Evolutionary conservation across 163 green algal genomes (phyloP).

Genomic region (Trebouxia gelatinosa): DNA sequence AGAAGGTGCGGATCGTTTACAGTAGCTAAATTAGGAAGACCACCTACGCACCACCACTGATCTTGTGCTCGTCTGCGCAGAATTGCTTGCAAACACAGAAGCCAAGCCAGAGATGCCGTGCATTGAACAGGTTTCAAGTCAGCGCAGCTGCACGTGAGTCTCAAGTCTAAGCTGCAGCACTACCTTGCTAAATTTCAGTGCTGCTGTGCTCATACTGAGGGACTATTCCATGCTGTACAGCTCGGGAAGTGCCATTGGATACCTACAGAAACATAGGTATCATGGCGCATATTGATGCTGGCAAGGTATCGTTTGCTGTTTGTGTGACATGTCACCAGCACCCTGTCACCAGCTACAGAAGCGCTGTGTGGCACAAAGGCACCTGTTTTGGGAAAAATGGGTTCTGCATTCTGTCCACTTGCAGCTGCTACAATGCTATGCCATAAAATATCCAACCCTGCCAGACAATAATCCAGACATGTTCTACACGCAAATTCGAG

Average conservation of each 20-base stretch:
- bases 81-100: too few species aligned
- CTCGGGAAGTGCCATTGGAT: slow-evolving; percentile 34
- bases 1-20: neutral
- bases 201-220: neutral
- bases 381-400: too few species aligned
- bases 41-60: too few species aligned
- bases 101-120: neutral
- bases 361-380: neutral
- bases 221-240: slow-evolving; percentile 30
- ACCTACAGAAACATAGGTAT: slow-evolving; percentile 79
- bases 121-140: neutral
- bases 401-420: too few species aligned
- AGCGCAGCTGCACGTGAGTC: neutral
- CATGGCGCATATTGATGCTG: slow-evolving; percentile 96
- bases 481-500: too few species aligned
- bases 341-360: neutral
- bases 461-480: too few species aligned
- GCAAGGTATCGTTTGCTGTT: slow-evolving; percentile 66
- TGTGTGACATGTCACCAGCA: neutral
- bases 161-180: neutral
- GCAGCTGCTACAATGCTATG: too few species aligned
- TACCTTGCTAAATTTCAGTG: neutral
- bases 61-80: too few species aligned
- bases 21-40: too few species aligned
- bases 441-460: too few species aligned